phyloP scores from a whole-genome alignment of 331 rosid genomes.

The Phaseolus coccineus region DNA sequence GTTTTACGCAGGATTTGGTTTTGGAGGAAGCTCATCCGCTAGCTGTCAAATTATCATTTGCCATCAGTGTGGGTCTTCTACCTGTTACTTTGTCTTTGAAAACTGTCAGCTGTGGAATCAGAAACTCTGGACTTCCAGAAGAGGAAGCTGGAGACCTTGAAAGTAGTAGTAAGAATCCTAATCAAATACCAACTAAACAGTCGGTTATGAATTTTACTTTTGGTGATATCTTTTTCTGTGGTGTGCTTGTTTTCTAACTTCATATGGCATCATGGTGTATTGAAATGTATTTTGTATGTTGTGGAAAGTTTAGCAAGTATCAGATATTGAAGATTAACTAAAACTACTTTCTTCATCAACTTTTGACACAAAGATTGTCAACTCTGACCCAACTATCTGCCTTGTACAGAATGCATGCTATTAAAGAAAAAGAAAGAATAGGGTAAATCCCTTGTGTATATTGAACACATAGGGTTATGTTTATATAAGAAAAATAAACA shows the following conservation, averaged over 20 bases:
- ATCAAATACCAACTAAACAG: conserved; percentile 22
- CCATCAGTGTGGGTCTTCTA: conserved; percentile 90
- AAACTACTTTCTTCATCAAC: too few relatives aligned
- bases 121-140: conserved; percentile 78
- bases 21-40: conserved; percentile 92
- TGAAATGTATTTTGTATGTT: not conserved
- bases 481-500: too few relatives aligned
- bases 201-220: conserved; percentile 39
- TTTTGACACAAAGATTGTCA: too few relatives aligned
- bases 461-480: too few relatives aligned
- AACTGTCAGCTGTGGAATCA: conserved; percentile 89
- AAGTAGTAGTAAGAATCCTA: conserved; percentile 69
- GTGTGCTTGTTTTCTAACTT: conserved; percentile 32
- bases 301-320: conserved; percentile 5
- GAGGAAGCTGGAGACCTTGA: conserved; percentile 80
- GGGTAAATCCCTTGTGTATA: too few relatives aligned
- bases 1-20: conserved; percentile 69
- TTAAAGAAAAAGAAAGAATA: too few relatives aligned
- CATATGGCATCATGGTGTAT: conserved; percentile 16
- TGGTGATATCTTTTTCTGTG: conserved; percentile 13
- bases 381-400: too few relatives aligned
- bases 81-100: conserved; percentile 83
- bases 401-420: too few relatives aligned
- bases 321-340: too few relatives aligned
- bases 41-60: conserved; percentile 79